phyloP scores from a whole-genome alignment of 441 rosid genomes.

The Aquilaria agallochum region DNA sequence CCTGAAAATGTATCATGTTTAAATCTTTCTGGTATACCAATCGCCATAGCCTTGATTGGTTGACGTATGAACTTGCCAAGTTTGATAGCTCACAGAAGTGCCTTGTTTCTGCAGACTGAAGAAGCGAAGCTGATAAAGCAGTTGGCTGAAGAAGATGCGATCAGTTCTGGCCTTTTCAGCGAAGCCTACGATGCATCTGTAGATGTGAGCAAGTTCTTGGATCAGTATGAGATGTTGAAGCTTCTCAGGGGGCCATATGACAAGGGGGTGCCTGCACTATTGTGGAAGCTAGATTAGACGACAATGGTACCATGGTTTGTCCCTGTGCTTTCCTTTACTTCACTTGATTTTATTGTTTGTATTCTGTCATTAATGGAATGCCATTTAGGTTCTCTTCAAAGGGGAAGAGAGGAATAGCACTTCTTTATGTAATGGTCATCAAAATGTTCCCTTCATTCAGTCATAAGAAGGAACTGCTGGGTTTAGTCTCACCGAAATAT shows the following conservation, averaged over 20 bases:
- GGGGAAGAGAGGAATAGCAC: too few relatives aligned
- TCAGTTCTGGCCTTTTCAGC: constrained; percentile 56
- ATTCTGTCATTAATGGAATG: constrained; percentile 1
- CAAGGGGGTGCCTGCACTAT: constrained; percentile 58
- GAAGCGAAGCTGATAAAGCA: constrained; percentile 70
- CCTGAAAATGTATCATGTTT: too few relatives aligned
- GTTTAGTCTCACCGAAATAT: too few relatives aligned
- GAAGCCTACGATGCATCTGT: constrained; percentile 67
- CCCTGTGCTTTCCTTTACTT: background rate
- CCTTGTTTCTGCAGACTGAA: constrained; percentile 51
- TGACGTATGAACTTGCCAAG: too few relatives aligned
- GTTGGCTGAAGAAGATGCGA: constrained; percentile 62
- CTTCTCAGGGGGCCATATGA: constrained; percentile 71
- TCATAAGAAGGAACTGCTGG: too few relatives aligned
- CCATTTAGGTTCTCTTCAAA: background rate
- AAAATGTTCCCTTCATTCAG: too few relatives aligned
- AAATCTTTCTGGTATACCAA: too few relatives aligned
- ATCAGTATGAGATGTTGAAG: constrained; percentile 67
- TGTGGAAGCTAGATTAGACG: constrained; percentile 48
- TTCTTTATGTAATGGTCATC: too few relatives aligned
- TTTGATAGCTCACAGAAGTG: background rate
- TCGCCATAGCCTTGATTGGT: too few relatives aligned
- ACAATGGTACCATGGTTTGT: constrained; percentile 44
- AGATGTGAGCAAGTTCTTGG: constrained; percentile 56
- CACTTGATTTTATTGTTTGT: constrained; percentile 1